phyloP scores from a whole-genome alignment of 2,329 filamentous ascomycete species.

The Claviceps pazoutovae region DNA sequence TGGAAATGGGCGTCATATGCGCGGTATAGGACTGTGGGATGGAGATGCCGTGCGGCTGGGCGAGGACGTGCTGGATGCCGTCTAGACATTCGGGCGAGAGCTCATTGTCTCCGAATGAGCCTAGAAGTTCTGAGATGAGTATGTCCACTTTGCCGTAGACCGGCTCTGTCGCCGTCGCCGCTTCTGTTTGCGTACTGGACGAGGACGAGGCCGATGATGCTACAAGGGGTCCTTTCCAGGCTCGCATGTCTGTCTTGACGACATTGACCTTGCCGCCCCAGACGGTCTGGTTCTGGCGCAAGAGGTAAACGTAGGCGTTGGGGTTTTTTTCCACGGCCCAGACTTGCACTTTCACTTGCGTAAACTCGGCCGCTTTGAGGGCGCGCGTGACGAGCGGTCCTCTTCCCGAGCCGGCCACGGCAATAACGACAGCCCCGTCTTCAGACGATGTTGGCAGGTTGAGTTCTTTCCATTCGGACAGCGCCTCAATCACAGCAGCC shows the following conservation, averaged over 20 bases:
- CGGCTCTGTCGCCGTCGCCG: conserved; percentile 25
- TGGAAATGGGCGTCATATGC: conserved; percentile 80
- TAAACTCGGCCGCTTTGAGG: conserved; percentile 61
- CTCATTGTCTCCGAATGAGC: conserved; percentile 94
- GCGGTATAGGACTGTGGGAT: conserved; percentile 91
- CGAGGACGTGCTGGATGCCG: conserved; percentile 83
- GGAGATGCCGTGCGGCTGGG: conserved; percentile 67
- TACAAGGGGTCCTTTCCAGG: conserved; percentile 71
- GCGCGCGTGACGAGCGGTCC: conserved; percentile 85
- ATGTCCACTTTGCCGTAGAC: conserved; percentile 68
- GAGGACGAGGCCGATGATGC: conserved; percentile 21
- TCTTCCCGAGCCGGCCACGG: conserved; percentile 84
- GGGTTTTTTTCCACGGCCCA: conserved; percentile 98
- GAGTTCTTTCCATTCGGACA: conserved; percentile 63
- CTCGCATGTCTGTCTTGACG: conserved; percentile 93
- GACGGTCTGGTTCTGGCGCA: conserved; percentile 68
- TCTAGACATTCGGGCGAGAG: conserved; percentile 93
- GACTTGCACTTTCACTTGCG: conserved; percentile 66
- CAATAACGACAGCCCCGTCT: conserved; percentile 63
- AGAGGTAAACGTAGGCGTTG: conserved; percentile 86
- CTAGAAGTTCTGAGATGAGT: conserved; percentile 82
- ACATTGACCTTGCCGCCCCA: conserved; percentile 75
- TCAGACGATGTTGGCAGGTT: conserved; percentile 59
- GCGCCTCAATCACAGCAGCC: conserved; percentile 63
- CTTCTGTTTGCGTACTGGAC: conserved; percentile 9